A percentile compares a stretch with the other conserved stretches of the same genome.
phyloP scores from a whole-genome alignment of 108 stramenopile genomes.

The Fragilariopsis cylindrus region DNA sequence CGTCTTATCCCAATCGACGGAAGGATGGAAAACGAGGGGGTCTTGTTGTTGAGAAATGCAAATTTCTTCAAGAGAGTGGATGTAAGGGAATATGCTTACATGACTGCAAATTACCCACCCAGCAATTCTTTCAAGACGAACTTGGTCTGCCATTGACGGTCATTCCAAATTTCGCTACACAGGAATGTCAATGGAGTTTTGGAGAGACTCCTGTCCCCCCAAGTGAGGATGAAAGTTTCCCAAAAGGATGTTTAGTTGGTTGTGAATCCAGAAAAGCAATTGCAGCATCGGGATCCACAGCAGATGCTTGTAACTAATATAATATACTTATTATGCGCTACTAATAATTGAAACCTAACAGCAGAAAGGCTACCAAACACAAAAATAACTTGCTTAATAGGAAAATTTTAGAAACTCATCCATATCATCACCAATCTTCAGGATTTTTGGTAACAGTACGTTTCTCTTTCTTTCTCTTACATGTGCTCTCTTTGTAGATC shows the following conservation, averaged over 20 bases:
- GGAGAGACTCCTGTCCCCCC: slow-evolving; percentile 72
- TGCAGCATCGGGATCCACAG: slow-evolving; percentile 39
- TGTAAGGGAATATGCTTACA: slow-evolving; percentile 91
- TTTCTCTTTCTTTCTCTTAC: too few relatives aligned
- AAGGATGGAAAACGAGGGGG: slow-evolving; percentile 84
- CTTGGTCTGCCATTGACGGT: slow-evolving; percentile 82
- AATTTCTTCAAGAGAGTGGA: slow-evolving; percentile 85
- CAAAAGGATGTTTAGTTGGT: slow-evolving; percentile 79
- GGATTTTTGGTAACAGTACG: too few relatives aligned
- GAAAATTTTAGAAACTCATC: too few relatives aligned
- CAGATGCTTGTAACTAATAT: slow-evolving; percentile 39
- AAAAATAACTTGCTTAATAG: too few relatives aligned
- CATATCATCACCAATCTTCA: too few relatives aligned
- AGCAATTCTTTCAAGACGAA: slow-evolving; percentile 83
- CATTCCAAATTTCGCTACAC: slow-evolving; percentile 86
- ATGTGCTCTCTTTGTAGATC: too few relatives aligned
- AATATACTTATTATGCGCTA: too few relatives aligned
- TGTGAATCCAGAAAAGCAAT: slow-evolving; percentile 71
- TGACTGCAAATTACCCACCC: slow-evolving; percentile 87
- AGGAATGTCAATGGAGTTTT: slow-evolving; percentile 93
- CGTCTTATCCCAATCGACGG: slow-evolving; percentile 75
- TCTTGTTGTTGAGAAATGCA: slow-evolving; percentile 91
- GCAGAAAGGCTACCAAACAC: too few relatives aligned
- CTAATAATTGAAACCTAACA: too few relatives aligned
- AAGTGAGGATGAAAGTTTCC: slow-evolving; percentile 70